Evolutionary conservation across 2,329 filamentous ascomycete species (phyloP).

Genomic region (Pseudopyricularia javanii): DNA sequence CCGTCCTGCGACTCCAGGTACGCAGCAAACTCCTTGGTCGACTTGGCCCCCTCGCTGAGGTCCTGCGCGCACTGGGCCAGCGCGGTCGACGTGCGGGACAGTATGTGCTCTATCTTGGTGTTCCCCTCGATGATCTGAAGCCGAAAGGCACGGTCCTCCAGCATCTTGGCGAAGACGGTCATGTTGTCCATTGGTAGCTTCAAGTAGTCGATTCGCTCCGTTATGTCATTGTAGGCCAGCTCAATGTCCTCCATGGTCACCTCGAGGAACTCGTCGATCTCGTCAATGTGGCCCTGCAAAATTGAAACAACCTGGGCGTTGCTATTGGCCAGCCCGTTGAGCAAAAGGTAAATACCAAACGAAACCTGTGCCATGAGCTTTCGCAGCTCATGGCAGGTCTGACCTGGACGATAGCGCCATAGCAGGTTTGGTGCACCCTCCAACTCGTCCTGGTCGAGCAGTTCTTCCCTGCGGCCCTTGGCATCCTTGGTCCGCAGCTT

Average conservation of each 20-base stretch:
- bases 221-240: constrained; percentile 65
- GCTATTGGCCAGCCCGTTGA: constrained; percentile 77
- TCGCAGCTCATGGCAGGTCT: constrained; percentile 75
- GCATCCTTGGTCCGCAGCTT: constrained; percentile 42
- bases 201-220: constrained; percentile 66
- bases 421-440: constrained; percentile 59
- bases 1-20: constrained; percentile 60
- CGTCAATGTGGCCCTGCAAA: constrained; percentile 82
- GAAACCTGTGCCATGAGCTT: constrained; percentile 88
- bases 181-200: constrained; percentile 76
- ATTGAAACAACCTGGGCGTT: constrained; percentile 81
- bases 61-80: constrained; percentile 72
- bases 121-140: constrained; percentile 76
- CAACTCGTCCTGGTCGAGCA: constrained; percentile 56
- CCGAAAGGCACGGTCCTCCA: constrained; percentile 74
- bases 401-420: constrained; percentile 66
- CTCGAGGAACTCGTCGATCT: constrained; percentile 84
- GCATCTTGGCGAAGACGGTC: constrained; percentile 72
- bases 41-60: constrained; percentile 63
- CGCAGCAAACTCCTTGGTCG: constrained; percentile 61
- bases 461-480: constrained; percentile 48
- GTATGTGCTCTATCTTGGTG: constrained; percentile 80
- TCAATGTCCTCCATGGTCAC: constrained; percentile 75
- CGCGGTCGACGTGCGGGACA: constrained; percentile 63
- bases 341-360: constrained; percentile 81